These are phyloP conservation scores for Climacium dendroides DNA, from an alignment of 225 moss, liverwort and hornwort genomes.

Conservation along the genomic window DNA sequence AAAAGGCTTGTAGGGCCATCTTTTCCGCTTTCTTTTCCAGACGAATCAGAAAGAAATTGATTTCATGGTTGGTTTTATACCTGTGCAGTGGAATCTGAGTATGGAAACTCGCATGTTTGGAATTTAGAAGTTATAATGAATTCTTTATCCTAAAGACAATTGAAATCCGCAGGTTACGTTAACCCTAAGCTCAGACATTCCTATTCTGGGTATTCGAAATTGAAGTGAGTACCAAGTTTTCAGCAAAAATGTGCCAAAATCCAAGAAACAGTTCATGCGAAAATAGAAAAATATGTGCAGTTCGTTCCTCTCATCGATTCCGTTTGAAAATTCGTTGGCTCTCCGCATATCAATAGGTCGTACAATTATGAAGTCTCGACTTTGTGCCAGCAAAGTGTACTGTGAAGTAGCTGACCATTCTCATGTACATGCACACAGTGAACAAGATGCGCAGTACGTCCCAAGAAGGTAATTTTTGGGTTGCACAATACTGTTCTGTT, in stretches of 20 bases:
- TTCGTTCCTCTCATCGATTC: fast-evolving
- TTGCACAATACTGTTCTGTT: too few species aligned
- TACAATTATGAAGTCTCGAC: not conserved
- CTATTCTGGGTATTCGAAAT: fast-evolving
- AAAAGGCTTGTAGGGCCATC: not conserved
- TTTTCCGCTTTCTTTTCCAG: not conserved
- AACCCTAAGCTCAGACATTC: fast-evolving
- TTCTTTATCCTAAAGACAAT: fast-evolving
- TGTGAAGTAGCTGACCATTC: not conserved
- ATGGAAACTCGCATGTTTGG: not conserved
- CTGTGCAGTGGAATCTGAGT: not conserved
- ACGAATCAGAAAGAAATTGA: not conserved
- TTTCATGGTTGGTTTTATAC: not conserved
- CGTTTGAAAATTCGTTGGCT: not conserved
- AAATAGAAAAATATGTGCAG: fast-evolving
- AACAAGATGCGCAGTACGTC: not conserved
- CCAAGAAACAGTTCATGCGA: fast-evolving
- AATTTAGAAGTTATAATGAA: fast-evolving
- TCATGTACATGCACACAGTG: fast-evolving
- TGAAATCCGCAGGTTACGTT: not conserved
- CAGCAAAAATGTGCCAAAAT: too few species aligned
- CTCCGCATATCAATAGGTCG: fast-evolving
- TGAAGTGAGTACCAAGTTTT: fast-evolving
- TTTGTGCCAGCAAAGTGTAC: not conserved
- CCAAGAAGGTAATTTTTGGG: not conserved